Evolutionary conservation across 148 eudicot genomes (phyloP).

Genomic region (Vaccinium darrowii): DNA sequence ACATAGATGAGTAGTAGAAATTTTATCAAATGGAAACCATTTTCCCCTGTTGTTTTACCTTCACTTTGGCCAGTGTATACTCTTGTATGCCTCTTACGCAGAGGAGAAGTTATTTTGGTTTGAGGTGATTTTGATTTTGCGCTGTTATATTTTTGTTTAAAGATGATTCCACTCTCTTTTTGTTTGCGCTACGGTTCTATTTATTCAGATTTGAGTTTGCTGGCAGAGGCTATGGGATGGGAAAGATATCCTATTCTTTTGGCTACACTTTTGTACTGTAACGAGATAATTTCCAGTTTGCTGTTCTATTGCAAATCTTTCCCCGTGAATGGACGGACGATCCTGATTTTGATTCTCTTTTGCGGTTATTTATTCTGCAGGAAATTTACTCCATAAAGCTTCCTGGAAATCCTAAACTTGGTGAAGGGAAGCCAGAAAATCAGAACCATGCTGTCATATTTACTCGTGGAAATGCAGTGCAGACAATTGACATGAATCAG

Average conservation of each 20-base stretch:
- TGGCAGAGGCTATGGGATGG: background rate
- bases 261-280: background rate
- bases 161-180: background rate
- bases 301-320: background rate
- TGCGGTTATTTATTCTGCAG: slow-evolving; percentile 35
- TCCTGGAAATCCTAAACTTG: slow-evolving; percentile 98
- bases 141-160: background rate
- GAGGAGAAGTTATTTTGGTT: background rate
- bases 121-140: slow-evolving; percentile 6
- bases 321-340: background rate
- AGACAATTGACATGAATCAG: slow-evolving; percentile 99
- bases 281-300: background rate
- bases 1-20: background rate
- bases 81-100: background rate
- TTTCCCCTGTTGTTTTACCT: background rate
- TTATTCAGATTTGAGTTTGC: background rate
- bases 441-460: slow-evolving; percentile 94
- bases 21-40: background rate
- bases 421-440: slow-evolving; percentile 99
- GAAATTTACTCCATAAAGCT: slow-evolving; percentile 88
- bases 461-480: slow-evolving; percentile 95
- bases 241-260: background rate
- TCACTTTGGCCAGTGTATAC: background rate
- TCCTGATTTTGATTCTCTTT: background rate
- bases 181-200: background rate